Evolutionary conservation across 345 rosid species (phyloP), one percentile per base, ranked within the genome.

Genomic region (Mallotus nudiflorus): DNA sequence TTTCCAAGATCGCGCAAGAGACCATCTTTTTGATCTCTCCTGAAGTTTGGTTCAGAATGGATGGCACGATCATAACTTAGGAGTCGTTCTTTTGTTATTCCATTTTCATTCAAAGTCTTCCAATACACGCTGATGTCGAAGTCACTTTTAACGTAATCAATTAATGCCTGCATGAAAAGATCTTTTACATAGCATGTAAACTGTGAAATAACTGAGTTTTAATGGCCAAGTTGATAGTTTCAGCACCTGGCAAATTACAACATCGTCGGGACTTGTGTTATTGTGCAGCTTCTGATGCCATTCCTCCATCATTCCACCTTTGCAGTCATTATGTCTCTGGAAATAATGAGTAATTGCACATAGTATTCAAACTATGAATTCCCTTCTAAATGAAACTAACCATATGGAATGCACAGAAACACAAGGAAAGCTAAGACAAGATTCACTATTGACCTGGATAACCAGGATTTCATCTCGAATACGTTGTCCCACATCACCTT

Each of bases 221-320:
- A 76, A 62, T 22, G n/a, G 46, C 59, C 59, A 63, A 67, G 66
- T 58, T 73, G 42, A 69, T 50, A 62, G 65, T 65, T 65, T 53
- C 62, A 52, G 61, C 80, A 95, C 99, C 99, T 95, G 96, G 82
- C 98, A 95, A 76, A 95, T 95, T 76, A 92, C 60, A 70, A 95
- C 88, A 85, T 95, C 99, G 80, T 95, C 99, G 31, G 99, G 99
- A 83, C 99, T 95, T 45, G 99, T 95, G 85, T 95, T 92, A 72
- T 95, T 95, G 75, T 95, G 99, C 73, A 95, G 83, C 82, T 95
- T 95, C 83, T 95, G 99, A 85, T 95, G 99, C 99, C 99, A 95
- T 82, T 95, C 97, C 85, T 95, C 99, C 98, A 95, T 95, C 82
- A 95, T 89, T 80, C 89, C 97, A 80, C 99, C 99, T 82, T 90